Percentiles rank a stretch among this genome's conserved stretches.
Evolutionary conservation across 164 flowering plant species (phyloP).

Genomic region (Santalum album): DNA sequence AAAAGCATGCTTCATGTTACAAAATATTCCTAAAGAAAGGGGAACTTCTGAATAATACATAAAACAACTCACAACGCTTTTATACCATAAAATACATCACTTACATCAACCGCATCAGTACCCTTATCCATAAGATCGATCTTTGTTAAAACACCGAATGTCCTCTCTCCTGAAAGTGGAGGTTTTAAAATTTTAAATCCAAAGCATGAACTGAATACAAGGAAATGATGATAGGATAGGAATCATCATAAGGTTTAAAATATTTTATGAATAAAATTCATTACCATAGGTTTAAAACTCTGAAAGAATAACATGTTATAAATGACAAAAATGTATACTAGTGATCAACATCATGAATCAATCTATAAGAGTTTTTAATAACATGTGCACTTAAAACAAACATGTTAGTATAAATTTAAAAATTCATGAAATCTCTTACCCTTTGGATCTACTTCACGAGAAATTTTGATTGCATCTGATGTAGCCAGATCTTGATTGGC

Average conservation of each 20-base stretch:
- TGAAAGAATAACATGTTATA: neutral
- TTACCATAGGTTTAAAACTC: too few relatives aligned
- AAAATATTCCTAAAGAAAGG: neutral
- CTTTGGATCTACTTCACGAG: constrained; percentile 91
- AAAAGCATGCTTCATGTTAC: too few relatives aligned
- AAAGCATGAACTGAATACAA: too few relatives aligned
- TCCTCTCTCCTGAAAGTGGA: constrained; percentile 52
- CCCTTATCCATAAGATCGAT: constrained; percentile 98
- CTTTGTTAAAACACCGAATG: constrained; percentile 88
- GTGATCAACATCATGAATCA: too few relatives aligned
- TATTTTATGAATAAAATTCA: neutral
- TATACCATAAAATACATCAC: constrained; percentile 10
- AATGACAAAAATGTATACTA: too few relatives aligned
- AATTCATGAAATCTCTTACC: constrained; percentile 29
- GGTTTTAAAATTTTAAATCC: too few relatives aligned
- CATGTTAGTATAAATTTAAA: neutral
- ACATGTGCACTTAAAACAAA: neutral
- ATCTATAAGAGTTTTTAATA: neutral
- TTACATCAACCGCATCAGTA: constrained; percentile 92
- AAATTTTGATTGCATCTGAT: constrained; percentile 96
- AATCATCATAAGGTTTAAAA: neutral
- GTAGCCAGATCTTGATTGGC: constrained; percentile 99
- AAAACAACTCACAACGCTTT: neutral
- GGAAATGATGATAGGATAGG: neutral
- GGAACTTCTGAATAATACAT: neutral